Evolutionary conservation across 2,329 filamentous ascomycete species (phyloP).

Genomic region (Aspergillus intermedius): DNA sequence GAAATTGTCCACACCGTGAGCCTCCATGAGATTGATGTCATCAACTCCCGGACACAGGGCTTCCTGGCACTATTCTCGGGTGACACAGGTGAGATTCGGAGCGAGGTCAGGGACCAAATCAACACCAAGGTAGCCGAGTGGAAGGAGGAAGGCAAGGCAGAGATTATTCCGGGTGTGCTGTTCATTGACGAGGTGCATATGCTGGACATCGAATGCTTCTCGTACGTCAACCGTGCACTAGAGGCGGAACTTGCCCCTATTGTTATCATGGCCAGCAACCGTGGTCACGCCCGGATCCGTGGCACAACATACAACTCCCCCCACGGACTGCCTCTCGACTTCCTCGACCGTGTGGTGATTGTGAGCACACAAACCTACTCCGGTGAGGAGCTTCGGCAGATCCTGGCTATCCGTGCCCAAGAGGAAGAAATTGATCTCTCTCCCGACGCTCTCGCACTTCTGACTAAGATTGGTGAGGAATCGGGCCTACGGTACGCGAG

Average conservation of each 20-base stretch:
- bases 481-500: slow-evolving; percentile 91
- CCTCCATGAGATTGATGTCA: slow-evolving; percentile 97
- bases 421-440: slow-evolving; percentile 94
- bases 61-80: slow-evolving; percentile 96
- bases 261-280: slow-evolving; percentile 98
- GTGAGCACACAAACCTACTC: slow-evolving; percentile 86
- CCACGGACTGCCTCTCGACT: slow-evolving; percentile 89
- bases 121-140: slow-evolving; percentile 98
- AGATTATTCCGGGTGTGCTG: slow-evolving; percentile 92
- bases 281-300: slow-evolving; percentile 82
- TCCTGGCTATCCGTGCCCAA: slow-evolving; percentile 82
- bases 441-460: slow-evolving; percentile 78
- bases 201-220: slow-evolving; percentile 99
- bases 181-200: slow-evolving; percentile 99
- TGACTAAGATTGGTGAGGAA: slow-evolving; percentile 94
- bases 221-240: slow-evolving; percentile 93
- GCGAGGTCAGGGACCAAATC: slow-evolving; percentile 96
- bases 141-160: slow-evolving; percentile 98
- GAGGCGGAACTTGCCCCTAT: slow-evolving; percentile 93
- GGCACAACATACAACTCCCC: slow-evolving; percentile 91
- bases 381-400: slow-evolving; percentile 81
- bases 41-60: slow-evolving; percentile 97
- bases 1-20: slow-evolving; percentile 96
- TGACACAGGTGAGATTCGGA: slow-evolving; percentile 95
- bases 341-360: slow-evolving; percentile 92